phyloP scores from a whole-genome alignment of 2,329 filamentous ascomycete genomes.

The Pseudogymnoascus sp. region DNA sequence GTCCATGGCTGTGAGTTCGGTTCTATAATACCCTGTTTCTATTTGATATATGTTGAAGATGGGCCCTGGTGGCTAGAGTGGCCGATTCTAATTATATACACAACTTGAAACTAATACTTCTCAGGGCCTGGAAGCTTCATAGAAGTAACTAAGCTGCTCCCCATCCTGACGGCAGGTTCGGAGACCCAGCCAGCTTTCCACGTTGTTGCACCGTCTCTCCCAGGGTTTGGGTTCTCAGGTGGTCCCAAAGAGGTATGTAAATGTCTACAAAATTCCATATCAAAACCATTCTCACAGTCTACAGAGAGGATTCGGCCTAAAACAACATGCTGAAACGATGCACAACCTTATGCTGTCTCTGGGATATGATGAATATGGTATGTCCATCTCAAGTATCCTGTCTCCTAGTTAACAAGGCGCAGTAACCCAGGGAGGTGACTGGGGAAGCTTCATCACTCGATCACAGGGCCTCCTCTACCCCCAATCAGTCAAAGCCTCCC shows the following conservation, averaged over 20 bases:
- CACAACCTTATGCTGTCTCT: constrained; percentile 62
- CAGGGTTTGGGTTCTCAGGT: constrained; percentile 42
- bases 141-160: constrained; percentile 55
- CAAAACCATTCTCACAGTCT: constrained; percentile 13
- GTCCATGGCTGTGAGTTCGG: constrained; percentile 46
- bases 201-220: constrained; percentile 48
- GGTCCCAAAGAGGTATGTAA: constrained; percentile 19
- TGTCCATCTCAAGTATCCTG: not conserved
- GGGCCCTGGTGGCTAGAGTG: not conserved
- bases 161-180: constrained; percentile 25
- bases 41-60: not conserved
- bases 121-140: constrained; percentile 56
- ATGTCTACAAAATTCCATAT: not conserved
- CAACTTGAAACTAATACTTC: not conserved
- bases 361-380: constrained; percentile 50
- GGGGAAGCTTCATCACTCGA: constrained; percentile 59
- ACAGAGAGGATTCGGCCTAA: constrained; percentile 47
- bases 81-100: not conserved
- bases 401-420: not conserved
- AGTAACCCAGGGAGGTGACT: constrained; percentile 58
- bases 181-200: constrained; percentile 38
- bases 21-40: not conserved
- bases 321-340: constrained; percentile 53
- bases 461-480: constrained; percentile 52
- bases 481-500: constrained; percentile 45